Evolutionary conservation across 805 yeast genomes (phyloP).

Genomic region (Saturnispora saitoi): DNA sequence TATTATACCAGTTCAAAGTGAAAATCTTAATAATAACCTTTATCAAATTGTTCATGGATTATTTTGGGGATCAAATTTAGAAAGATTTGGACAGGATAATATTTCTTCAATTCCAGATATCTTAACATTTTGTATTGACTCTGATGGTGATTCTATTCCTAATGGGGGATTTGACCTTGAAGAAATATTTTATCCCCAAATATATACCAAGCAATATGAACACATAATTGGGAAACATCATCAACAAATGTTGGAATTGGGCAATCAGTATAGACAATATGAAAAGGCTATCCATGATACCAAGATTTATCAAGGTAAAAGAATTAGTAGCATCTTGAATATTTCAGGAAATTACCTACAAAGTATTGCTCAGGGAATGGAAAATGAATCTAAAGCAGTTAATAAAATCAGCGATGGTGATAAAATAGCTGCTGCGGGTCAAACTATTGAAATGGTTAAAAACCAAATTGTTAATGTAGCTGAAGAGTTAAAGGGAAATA

Average conservation of each 20-base stretch:
- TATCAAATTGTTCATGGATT: slow-evolving; percentile 27
- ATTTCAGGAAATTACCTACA: slow-evolving; percentile 22
- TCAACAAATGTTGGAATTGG: slow-evolving; percentile 9
- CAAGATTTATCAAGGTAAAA: slow-evolving; percentile 28
- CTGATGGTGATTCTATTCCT: slow-evolving; percentile 21
- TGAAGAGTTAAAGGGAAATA: slow-evolving; percentile 4
- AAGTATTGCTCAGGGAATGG: not conserved
- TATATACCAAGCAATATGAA: slow-evolving; percentile 27
- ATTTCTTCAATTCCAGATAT: slow-evolving; percentile 27
- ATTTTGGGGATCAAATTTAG: slow-evolving; percentile 17
- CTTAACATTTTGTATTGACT: slow-evolving; percentile 28
- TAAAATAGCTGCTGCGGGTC: slow-evolving; percentile 12
- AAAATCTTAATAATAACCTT: slow-evolving; percentile 22
- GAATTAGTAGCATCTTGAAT: slow-evolving; percentile 20
- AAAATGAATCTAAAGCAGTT: not conserved
- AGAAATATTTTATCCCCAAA: slow-evolving; percentile 32
- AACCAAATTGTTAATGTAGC: not conserved
- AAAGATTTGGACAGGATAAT: slow-evolving; percentile 1
- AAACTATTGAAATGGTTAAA: slow-evolving; percentile 4
- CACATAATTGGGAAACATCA: slow-evolving; percentile 16
- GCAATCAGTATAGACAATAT: not conserved
- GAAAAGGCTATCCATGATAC: slow-evolving; percentile 14
- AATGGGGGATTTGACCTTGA: slow-evolving; percentile 25
- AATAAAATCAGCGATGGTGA: slow-evolving; percentile 9
- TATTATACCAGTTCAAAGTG: slow-evolving; percentile 29